Evolutionary conservation across 2,329 filamentous ascomycete genomes (phyloP), one percentile per base, ranked within the genome.

Genomic region (Coniosporium tulheliwenetii): DNA sequence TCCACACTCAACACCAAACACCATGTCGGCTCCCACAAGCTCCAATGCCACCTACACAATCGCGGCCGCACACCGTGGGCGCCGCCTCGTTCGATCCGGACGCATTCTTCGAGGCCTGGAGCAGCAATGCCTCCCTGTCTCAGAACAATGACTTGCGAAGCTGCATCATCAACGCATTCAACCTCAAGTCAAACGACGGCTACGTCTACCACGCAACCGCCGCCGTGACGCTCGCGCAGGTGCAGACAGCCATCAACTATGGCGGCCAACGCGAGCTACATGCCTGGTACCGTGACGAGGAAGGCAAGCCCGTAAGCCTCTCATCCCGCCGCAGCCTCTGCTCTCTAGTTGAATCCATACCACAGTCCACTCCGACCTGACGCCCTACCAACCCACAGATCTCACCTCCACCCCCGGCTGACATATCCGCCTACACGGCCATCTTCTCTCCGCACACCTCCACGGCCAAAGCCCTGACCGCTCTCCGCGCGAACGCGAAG

Each of bases 401-500:
- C 42, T 44, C 47, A 7, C 61, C 70, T 5, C 77, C 76, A 5
- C 62, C 71, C 1, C 59, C 58, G 36, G 48, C 67, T 41, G 81
- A 85, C 50, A 70, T 80, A 42, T 66, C 70, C 36, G 73, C 79
- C 13, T 85, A 86, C 62, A 70, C 74, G 32, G 64, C 71, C 38
- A 67, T 86, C 51, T 85, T 85, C 64, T 64, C 64, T 30, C 69
- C 79, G 1, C 61, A 67, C 1, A 76, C 75, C 3, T 64, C 66
- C 10, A 79, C 77, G 2, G 50, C 67, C 5, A 75, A 78, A 43
- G 71, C 79, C 9, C 66, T 85, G 10, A 79, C 67, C 45, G 71
- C 70, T 38, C 71, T 83, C 50, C 59, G 59, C 38, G 67, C 78
- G 45, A 84, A 83, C 53, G 79, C 81, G 33, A 75, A 74, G 56